Conservation (phyloP, 345 rosid genomes). For the Camelina neglecta region DNA sequence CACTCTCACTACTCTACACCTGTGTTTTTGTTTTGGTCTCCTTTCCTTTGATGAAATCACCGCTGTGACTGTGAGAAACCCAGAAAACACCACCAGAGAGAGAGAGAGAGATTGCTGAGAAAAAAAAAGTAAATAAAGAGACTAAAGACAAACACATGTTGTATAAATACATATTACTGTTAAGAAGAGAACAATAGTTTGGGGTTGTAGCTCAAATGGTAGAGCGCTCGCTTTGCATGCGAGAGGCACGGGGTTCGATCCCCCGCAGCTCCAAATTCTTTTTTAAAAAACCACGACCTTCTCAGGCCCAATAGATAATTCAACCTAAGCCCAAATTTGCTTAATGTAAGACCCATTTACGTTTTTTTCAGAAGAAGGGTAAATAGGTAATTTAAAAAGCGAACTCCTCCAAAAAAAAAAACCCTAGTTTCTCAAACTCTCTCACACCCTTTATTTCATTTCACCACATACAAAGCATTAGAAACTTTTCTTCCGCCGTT, state of each 20-base stretch:
- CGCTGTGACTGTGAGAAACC: neutral
- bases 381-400: neutral
- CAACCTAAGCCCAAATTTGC: neutral
- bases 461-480: neutral
- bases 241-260: constrained; percentile 36
- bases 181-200: neutral
- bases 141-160: neutral
- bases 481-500: constrained; percentile 13
- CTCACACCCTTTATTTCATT: neutral
- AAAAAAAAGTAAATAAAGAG: neutral
- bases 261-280: constrained; percentile 1
- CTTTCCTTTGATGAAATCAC: neutral
- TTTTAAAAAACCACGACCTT: neutral
- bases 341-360: neutral
- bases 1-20: too few species aligned
- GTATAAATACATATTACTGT: too few species aligned
- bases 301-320: too few species aligned
- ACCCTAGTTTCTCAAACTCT: constrained; percentile 52
- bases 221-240: constrained; percentile 71
- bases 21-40: neutral
- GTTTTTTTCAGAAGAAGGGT: neutral
- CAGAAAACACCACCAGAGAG: neutral
- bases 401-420: constrained; percentile 24
- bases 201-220: constrained; percentile 64
- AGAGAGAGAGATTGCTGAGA: neutral